Evolutionary conservation across 495 filamentous ascomycete species (phyloP), one percentile per base, ranked within the genome.

Genomic region (Penicillium simplicissimum): DNA sequence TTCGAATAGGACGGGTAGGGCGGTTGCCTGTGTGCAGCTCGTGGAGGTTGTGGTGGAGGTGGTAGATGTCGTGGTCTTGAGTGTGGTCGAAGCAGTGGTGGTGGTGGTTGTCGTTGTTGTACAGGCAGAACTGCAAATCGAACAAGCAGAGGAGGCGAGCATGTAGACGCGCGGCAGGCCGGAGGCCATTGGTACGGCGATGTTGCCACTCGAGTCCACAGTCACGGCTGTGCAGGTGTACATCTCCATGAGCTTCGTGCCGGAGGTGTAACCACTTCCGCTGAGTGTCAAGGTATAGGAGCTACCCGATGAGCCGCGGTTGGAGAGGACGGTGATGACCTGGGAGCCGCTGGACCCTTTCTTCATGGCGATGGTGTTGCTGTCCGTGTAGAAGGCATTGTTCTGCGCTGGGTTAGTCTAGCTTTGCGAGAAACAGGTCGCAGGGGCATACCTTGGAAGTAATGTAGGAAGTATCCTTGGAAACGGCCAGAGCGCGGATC

Each of bases 311-410:
- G 74, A 60, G 0, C 88, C 88, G 7, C 74, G 62, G 62, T 89
- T 89, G 5, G 83, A 82, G 33, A 85, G 76, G 0, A 88, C 77
- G 0, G 80, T 80, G 42, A 90, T 73, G 43, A 87, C 71, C 58
- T 84, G 82, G 1, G 67, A 68, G 5, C 76, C 77, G 4, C 71
- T 65, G n/a, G 59, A 68, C 4, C 88, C 88, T 70, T 90, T 90
- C 19, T 84, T 77, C 72, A 88, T 81, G 5, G 80, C 86, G 21
- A 90, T 70, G 5, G 79, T 85, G 43, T 77, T 68, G 49, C 65
- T 74, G 57, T 86, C 84, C 6, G 74, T 77, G 69, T 83, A 87
- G 49, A 85, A 77, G 1, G 82, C 74, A 19, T 65, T 23, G 25
- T 74, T 72, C 71, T 74, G 36, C 13, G 11, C 11, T 0, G 0